Evolutionary conservation across 495 filamentous ascomycete species (phyloP).

Genomic region (Xylaria curta): DNA sequence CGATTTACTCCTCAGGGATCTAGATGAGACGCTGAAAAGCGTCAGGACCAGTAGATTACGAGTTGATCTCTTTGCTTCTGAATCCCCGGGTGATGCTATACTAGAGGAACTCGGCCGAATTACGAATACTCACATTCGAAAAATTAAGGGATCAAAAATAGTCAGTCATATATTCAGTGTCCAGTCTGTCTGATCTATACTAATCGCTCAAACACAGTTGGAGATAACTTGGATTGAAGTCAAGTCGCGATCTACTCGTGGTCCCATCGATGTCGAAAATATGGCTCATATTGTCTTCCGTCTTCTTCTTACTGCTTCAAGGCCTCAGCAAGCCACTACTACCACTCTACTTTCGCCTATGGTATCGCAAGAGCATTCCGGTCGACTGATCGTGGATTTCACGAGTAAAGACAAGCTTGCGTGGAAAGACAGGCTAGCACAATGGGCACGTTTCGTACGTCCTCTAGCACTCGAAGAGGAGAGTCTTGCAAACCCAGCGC

Average conservation of each 20-base stretch:
- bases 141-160: conserved; percentile 28
- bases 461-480: conserved; percentile 21
- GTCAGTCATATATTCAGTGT: conserved; percentile 27
- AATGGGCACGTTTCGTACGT: conserved; percentile 47
- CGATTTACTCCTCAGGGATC: conserved; percentile 39
- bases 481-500: background rate
- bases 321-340: conserved; percentile 32
- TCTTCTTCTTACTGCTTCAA: conserved; percentile 48
- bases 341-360: conserved; percentile 28
- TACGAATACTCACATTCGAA: conserved; percentile 49
- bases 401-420: conserved; percentile 39
- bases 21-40: conserved; percentile 34
- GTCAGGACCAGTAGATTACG: conserved; percentile 12
- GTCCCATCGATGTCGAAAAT: conserved; percentile 33
- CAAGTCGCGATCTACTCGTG: conserved; percentile 26
- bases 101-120: conserved; percentile 50
- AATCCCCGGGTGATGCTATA: conserved; percentile 31
- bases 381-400: conserved; percentile 38
- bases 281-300: conserved; percentile 49
- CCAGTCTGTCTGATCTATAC: background rate
- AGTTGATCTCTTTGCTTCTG: conserved; percentile 29
- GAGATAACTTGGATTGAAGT: conserved; percentile 51
- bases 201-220: conserved; percentile 31
- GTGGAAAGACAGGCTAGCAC: conserved; percentile 51
- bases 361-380: conserved; percentile 1